A percentile compares a stretch with the other conserved stretches of the same genome.
These are phyloP conservation scores for Phytophthora rubi DNA, from an alignment of 352 stramenopile genomes.

Conservation along the genomic window DNA sequence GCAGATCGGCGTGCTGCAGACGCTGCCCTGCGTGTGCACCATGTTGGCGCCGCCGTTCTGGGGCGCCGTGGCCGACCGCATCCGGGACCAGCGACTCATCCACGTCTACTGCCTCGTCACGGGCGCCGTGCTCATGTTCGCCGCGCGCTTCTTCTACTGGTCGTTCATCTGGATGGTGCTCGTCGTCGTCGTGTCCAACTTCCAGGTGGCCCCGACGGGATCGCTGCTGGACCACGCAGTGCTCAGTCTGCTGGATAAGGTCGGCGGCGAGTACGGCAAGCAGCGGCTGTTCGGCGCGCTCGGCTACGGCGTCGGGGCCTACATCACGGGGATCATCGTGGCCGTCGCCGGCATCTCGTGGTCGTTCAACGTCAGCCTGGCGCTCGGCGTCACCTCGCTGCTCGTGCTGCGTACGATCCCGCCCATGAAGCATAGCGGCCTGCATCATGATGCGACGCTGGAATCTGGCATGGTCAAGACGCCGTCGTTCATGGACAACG, in stretches of 20 bases:
- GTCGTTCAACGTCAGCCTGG: slow-evolving; percentile 78
- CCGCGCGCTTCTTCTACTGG: slow-evolving; percentile 58
- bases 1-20: slow-evolving; percentile 80
- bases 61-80: slow-evolving; percentile 72
- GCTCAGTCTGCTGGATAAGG: slow-evolving; percentile 65
- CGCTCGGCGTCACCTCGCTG: slow-evolving; percentile 58
- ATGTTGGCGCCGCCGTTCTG: slow-evolving; percentile 81
- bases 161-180: slow-evolving; percentile 62
- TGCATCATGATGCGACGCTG: slow-evolving; percentile 29
- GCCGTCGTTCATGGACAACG: slow-evolving; percentile 56
- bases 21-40: slow-evolving; percentile 63
- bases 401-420: slow-evolving; percentile 72
- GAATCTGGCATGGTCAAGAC: slow-evolving; percentile 19
- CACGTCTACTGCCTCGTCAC: slow-evolving; percentile 70
- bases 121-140: slow-evolving; percentile 64
- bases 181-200: slow-evolving; percentile 66
- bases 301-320: slow-evolving; percentile 68
- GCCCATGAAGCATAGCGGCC: slow-evolving; percentile 44
- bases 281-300: slow-evolving; percentile 82
- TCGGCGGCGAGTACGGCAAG: slow-evolving; percentile 85
- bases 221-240: slow-evolving; percentile 79
- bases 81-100: slow-evolving; percentile 65
- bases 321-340: slow-evolving; percentile 75
- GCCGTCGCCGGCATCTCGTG: slow-evolving; percentile 65
- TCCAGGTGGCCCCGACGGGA: slow-evolving; percentile 60